A percentile compares a stretch with the other conserved stretches of the same genome.
These are phyloP conservation scores for Hevea brasiliensis DNA, from an alignment of 345 rosid species.

Conservation along the genomic window DNA sequence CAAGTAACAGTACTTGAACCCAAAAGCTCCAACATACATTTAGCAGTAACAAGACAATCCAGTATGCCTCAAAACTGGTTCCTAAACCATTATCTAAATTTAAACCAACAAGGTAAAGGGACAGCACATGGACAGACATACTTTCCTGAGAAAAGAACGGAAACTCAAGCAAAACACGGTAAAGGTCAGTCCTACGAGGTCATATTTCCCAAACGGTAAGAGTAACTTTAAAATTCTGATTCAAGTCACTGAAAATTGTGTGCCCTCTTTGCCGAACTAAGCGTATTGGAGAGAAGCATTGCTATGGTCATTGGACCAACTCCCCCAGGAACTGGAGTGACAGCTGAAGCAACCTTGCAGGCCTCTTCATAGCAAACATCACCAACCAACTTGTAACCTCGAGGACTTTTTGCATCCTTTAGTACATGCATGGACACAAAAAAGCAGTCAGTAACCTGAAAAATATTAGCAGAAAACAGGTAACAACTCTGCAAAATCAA, in stretches of 20 bases:
- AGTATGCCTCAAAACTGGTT: not conserved
- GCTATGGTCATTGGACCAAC: slow-evolving; percentile 96
- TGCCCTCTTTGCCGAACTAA: slow-evolving; percentile 66
- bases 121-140: not conserved
- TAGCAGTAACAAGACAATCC: not conserved
- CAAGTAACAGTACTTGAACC: not conserved
- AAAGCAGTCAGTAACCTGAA: slow-evolving; percentile 10
- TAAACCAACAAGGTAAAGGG: not conserved
- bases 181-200: not conserved
- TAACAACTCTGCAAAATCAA: not conserved
- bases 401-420: slow-evolving; percentile 57
- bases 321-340: slow-evolving; percentile 89
- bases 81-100: not conserved
- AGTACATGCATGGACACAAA: slow-evolving; percentile 9
- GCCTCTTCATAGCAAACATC: slow-evolving; percentile 84
- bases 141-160: not conserved
- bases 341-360: slow-evolving; percentile 63
- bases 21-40: not conserved
- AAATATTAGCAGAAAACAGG: not conserved
- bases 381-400: slow-evolving; percentile 74
- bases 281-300: slow-evolving; percentile 85
- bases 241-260: slow-evolving; percentile 28
- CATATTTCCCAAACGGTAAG: not conserved
- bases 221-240: not conserved
- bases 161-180: not conserved